Evolutionary conservation across 2,329 filamentous ascomycete species (phyloP).

Genomic region (Rhynchosporium graminicola): DNA sequence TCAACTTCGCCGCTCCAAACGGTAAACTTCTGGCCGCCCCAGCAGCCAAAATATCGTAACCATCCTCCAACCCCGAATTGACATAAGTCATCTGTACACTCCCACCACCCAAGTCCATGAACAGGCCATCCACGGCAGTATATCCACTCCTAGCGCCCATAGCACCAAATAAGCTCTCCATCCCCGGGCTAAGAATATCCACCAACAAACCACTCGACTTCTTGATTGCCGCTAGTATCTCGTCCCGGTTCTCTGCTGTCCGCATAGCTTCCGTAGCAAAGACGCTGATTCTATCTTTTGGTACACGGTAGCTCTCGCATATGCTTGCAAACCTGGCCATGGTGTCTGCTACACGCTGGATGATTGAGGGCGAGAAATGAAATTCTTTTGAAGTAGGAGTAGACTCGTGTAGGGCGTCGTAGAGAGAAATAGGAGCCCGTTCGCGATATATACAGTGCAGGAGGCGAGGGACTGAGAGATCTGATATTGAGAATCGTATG

Average conservation of each 20-base stretch:
- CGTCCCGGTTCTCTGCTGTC: conserved; percentile 70
- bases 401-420: conserved; percentile 70
- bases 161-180: conserved; percentile 81
- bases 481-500: conserved; percentile 87
- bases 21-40: conserved; percentile 58
- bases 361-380: conserved; percentile 56
- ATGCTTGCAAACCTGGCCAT: conserved; percentile 71
- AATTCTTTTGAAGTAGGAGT: conserved; percentile 39
- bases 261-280: conserved; percentile 90
- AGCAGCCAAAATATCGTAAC: conserved; percentile 57
- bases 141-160: conserved; percentile 76
- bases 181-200: conserved; percentile 71
- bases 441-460: conserved; percentile 77
- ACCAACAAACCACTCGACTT: conserved; percentile 67
- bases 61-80: conserved; percentile 45
- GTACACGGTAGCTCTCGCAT: conserved; percentile 70
- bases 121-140: conserved; percentile 59
- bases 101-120: conserved; percentile 73
- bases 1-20: conserved; percentile 61
- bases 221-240: conserved; percentile 67
- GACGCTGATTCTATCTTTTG: conserved; percentile 64
- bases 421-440: conserved; percentile 79
- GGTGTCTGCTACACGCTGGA: conserved; percentile 64
- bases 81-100: conserved; percentile 70
- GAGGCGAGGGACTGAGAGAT: conserved; percentile 73